phyloP scores from a whole-genome alignment of 306 rosid genomes.

The Senna siamea region DNA sequence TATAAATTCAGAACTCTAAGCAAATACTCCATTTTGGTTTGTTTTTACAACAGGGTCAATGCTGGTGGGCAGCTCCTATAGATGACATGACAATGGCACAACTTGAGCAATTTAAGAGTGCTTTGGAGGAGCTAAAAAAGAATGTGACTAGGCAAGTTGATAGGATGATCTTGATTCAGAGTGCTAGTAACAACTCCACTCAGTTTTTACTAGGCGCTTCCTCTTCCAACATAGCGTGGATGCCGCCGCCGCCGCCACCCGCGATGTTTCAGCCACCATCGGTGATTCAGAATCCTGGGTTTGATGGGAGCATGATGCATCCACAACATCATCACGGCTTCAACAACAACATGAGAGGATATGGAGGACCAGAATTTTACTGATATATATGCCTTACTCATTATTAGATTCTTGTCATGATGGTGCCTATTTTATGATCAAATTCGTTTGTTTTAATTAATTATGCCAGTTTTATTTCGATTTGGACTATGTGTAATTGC shows the following conservation, averaged over 20 bases:
- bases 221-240: not conserved
- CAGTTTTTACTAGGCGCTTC: not conserved
- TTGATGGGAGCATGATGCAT: not conserved
- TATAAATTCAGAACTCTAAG: too few relatives aligned
- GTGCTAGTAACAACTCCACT: not conserved
- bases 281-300: not conserved
- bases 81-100: conserved; percentile 15
- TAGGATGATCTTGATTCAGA: not conserved
- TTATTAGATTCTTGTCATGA: too few relatives aligned
- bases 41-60: not conserved
- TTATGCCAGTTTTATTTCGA: not conserved
- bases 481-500: too few relatives aligned
- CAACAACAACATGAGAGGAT: conserved; percentile 9
- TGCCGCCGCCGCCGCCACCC: not conserved
- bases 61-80: conserved; percentile 20
- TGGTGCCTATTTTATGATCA: not conserved
- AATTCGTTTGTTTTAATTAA: not conserved
- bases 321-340: not conserved
- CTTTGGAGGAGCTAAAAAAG: conserved; percentile 5
- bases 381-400: not conserved
- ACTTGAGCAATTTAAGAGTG: not conserved
- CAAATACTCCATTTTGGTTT: too few relatives aligned
- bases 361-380: not conserved
- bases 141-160: not conserved
- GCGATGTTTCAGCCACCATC: not conserved